Base-by-base conservation (phyloP, 2,329 filamentous ascomycete genomes). In the Aspergillus alliaceus region DNA sequence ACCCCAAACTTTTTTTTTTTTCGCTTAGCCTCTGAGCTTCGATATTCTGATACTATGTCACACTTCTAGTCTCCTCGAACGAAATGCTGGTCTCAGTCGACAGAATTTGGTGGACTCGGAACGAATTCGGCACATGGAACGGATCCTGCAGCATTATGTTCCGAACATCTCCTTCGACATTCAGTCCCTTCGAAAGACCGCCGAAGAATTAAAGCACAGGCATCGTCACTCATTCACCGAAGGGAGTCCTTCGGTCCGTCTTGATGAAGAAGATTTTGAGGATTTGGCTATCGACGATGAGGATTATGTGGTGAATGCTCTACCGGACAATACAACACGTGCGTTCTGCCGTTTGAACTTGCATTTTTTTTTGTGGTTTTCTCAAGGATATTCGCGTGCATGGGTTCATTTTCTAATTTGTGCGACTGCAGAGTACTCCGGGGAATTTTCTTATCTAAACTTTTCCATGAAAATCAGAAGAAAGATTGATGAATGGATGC, bases 91-190 rank as follows among this genome's bases (percentile, higher is more conserved):
- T 7, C 60, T 68, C 44, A 72, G 61, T 56, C 69, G 68, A 52
- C 65, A 74, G 67, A 72, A 75, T 18, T 64, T 75, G 34, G 62
- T 67, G 18, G 73, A 76, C 48, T 63, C 67, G 29, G 72, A 76
- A 58, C 72, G 75, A 11, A 64, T 73, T 34, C 70, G 65, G 35
- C 73, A 69, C 56, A 76, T 82, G 79, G 80, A 82, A 65, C 76
- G 75, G 31, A 73, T 82, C 37, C 68, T 82, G n/a, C 70, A 72
- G 7, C 76, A 82, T 54, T 80, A 78, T 61, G 69, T 76, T 37
- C 79, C 79, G n/a, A 74, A 78, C 44, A 70, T 77, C 58, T 71
- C 70, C 24, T 72, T 79, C 22, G 76, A 78, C 59, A 68, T 77
- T 2, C 69, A 73, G 25, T 76, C 73, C 5, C 67, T 82, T 35